A percentile compares a stretch with the other conserved stretches of the same genome.
Evolutionary conservation across 352 stramenopile species (phyloP).

Genomic region (Pythium insidiosum): DNA sequence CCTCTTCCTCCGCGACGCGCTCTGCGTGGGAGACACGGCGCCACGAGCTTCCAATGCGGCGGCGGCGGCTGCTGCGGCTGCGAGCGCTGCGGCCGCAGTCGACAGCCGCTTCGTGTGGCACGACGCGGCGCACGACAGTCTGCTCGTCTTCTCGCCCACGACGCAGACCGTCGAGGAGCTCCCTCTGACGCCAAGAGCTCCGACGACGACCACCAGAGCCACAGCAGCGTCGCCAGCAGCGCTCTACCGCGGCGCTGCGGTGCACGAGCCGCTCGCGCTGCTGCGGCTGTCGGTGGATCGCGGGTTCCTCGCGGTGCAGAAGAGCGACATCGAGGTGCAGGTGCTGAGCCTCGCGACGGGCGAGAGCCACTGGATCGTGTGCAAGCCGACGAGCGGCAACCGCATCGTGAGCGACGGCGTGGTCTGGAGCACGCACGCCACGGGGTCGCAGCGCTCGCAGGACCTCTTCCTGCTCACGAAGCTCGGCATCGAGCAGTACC

Average conservation of each 20-base stretch:
- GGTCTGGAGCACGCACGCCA: constrained; percentile 57
- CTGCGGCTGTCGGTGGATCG: constrained; percentile 52
- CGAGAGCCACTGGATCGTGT: constrained; percentile 61
- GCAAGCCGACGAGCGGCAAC: constrained; percentile 55
- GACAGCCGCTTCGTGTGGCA: constrained; percentile 33
- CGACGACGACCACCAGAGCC: background rate
- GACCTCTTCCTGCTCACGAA: constrained; percentile 73
- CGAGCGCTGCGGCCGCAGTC: constrained; percentile 30
- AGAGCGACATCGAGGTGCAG: constrained; percentile 78
- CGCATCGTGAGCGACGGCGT: constrained; percentile 48
- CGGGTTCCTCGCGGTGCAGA: constrained; percentile 68
- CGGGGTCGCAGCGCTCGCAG: constrained; percentile 35
- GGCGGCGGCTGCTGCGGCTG: too few relatives aligned
- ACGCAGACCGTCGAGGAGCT: constrained; percentile 32
- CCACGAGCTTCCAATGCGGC: too few relatives aligned
- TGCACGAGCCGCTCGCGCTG: constrained; percentile 20
- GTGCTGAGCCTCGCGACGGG: constrained; percentile 37
- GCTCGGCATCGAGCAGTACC: constrained; percentile 69
- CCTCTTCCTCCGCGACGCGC: constrained; percentile 46
- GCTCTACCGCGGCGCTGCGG: background rate
- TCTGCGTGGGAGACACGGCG: too few relatives aligned
- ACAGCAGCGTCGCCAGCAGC: constrained; percentile 5
- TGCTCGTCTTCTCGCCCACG: constrained; percentile 34
- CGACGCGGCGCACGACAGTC: constrained; percentile 40
- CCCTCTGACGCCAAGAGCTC: constrained; percentile 11